These are phyloP conservation scores for Capsicum rhomboideum DNA, from an alignment of 257 asterid genomes.

Conservation along the genomic window DNA sequence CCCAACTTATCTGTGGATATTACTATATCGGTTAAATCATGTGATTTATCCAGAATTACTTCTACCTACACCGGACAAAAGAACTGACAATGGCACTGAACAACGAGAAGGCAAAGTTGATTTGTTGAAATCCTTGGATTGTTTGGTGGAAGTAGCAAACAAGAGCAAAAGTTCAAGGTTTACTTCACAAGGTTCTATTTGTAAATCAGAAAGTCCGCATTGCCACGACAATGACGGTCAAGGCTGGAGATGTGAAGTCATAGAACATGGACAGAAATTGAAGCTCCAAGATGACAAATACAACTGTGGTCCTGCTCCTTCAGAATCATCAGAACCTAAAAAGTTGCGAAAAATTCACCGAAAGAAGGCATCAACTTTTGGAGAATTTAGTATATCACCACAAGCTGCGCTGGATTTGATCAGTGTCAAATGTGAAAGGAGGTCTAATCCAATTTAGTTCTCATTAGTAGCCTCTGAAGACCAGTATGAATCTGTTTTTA, in stretches of 20 bases:
- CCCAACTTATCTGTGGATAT: neutral
- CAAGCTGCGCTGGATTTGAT: slow-evolving; percentile 63
- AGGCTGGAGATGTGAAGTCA: slow-evolving; percentile 38
- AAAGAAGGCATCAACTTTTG: slow-evolving; percentile 51
- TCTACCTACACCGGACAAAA: slow-evolving; percentile 43
- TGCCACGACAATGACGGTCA: slow-evolving; percentile 44
- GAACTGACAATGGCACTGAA: slow-evolving; percentile 38
- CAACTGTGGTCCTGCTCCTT: slow-evolving; percentile 26
- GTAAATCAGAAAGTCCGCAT: slow-evolving; percentile 43
- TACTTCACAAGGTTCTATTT: slow-evolving; percentile 40
- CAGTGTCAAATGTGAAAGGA: slow-evolving; percentile 39
- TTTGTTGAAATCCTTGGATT: slow-evolving; percentile 82
- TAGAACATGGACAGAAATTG: slow-evolving; percentile 53
- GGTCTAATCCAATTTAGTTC: slow-evolving; percentile 75
- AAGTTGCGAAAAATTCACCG: slow-evolving; percentile 56
- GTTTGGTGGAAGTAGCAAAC: slow-evolving; percentile 89
- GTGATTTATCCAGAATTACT: slow-evolving; percentile 43
- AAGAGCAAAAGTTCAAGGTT: slow-evolving; percentile 74
- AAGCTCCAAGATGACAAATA: slow-evolving; percentile 53
- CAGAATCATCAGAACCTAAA: slow-evolving; percentile 61
- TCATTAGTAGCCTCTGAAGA: slow-evolving; percentile 72
- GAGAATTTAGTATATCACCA: slow-evolving; percentile 52
- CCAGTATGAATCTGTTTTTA: slow-evolving; percentile 43
- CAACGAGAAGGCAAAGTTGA: slow-evolving; percentile 70
- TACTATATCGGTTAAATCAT: slow-evolving; percentile 6